Percentiles rank a stretch among this genome's conserved stretches.
These are phyloP conservation scores for Clonostachys sp. DNA, from an alignment of 2,329 filamentous ascomycete species.

Conservation along the genomic window DNA sequence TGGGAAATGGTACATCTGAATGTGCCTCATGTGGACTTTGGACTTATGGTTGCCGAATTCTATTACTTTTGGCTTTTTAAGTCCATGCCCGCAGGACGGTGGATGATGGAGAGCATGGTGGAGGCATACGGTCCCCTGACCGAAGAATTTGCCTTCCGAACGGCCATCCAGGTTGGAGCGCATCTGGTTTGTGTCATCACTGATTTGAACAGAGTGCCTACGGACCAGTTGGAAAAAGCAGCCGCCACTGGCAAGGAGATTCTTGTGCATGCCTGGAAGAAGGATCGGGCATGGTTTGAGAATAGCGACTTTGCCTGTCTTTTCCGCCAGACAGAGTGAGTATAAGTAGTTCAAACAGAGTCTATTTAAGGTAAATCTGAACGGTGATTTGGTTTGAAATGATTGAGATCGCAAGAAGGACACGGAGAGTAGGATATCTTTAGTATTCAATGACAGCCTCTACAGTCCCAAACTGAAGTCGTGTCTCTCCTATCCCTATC, in stretches of 20 bases:
- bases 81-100: conserved; percentile 41
- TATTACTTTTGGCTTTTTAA: conserved; percentile 53
- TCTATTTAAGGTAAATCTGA: too few species aligned
- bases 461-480: too few species aligned
- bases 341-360: too few species aligned
- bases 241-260: not conserved
- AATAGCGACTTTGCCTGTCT: not conserved
- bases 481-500: too few species aligned
- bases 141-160: conserved; percentile 45
- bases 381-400: too few species aligned
- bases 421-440: too few species aligned
- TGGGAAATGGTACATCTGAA: conserved; percentile 55
- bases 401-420: too few species aligned
- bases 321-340: not conserved
- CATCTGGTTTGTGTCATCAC: conserved; percentile 37
- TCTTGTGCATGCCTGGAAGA: not conserved
- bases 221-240: not conserved
- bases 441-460: too few species aligned
- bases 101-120: conserved; percentile 44
- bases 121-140: conserved; percentile 41
- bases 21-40: conserved; percentile 43
- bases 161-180: conserved; percentile 47
- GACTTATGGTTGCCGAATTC: conserved; percentile 56
- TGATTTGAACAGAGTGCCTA: not conserved
- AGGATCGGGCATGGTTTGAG: not conserved